Base-by-base conservation (phyloP, 2,329 filamentous ascomycete species). In the Calonectria henricotiae region DNA sequence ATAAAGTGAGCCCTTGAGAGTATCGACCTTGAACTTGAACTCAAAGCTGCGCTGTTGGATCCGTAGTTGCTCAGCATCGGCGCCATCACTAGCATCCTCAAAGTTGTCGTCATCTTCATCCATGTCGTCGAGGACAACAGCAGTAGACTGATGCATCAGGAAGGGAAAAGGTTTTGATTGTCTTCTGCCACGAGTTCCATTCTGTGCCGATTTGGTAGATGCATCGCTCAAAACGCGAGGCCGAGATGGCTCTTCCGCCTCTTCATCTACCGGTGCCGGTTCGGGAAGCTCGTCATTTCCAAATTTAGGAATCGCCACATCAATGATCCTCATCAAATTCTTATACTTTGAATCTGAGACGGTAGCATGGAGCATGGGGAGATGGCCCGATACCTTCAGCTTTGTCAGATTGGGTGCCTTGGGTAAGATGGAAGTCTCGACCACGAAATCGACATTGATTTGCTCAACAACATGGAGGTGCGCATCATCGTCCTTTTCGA, bases 261-360 rank as follows among this genome's bases (percentile, higher is more conserved):
- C 37, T 37, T 78, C 66, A 71, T 81, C 76, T 5, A 82, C 78
- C 25, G 69, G 54, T 0, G 67, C 17, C 9, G 43, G 41, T 23
- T 83, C 78, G 11, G 63, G 49, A 13, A 70, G 66, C 1, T 66
- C 68, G 20, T 85, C 81, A 1, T 87, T 85, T 17, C 87, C 85
- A 30, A 98, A 92, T 71, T 93, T 95, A 1, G 96, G 97, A 69
- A 99, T 94, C 0, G 96, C 95, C 67, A 98, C 95, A 70, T 99
- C 96, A 71, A 99, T 96, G 49, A 99, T 87, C 77, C 91, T 95
- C 96, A 99, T 99, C 70, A 99, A 82, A 54, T 91, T 95, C 85
- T 98, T 99, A 86, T 99, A 99, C 81, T 99, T 99, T 43, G 91
- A 91, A 77, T 99, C 97, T 0, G 96, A 98, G 43, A 97, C 92